Evolutionary conservation across 2,329 filamentous ascomycete genomes (phyloP).

Genomic region (Lomentospora prolificans): DNA sequence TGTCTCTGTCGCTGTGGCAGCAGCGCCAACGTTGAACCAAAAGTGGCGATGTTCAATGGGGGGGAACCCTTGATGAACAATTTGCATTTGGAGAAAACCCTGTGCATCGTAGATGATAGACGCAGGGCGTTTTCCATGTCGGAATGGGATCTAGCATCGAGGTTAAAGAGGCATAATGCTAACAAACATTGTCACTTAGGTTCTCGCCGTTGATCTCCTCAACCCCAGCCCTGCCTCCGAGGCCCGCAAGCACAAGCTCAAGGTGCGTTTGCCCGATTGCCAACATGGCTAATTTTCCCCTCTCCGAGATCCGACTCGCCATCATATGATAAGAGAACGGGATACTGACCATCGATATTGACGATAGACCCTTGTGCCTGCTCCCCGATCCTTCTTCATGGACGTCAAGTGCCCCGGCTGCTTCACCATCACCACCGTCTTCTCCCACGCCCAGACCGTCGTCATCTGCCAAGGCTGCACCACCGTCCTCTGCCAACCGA

Average conservation of each 20-base stretch:
- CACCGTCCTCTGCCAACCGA: conserved; percentile 98
- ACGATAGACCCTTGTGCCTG: conserved; percentile 77
- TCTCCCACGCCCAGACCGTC: conserved; percentile 99
- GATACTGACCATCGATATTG: conserved; percentile 13
- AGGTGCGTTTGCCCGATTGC: conserved; percentile 50
- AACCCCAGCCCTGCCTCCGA: conserved; percentile 97
- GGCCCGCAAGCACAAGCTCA: conserved; percentile 99
- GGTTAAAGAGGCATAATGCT: not conserved
- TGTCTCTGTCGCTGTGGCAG: not conserved
- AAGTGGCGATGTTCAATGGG: not conserved
- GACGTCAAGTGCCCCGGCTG: conserved; percentile 99
- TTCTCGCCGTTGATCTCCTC: conserved; percentile 99
- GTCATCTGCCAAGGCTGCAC: conserved; percentile 99
- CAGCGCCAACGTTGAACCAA: not conserved
- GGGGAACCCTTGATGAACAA: not conserved
- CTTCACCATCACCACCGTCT: conserved; percentile 99
- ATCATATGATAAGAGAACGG: not conserved
- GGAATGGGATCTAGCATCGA: too few relatives aligned
- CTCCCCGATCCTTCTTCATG: conserved; percentile 99
- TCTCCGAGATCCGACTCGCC: conserved; percentile 17
- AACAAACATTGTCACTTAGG: conserved; percentile 39
- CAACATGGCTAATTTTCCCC: conserved; percentile 8
- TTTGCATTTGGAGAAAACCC: not conserved
- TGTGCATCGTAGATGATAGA: too few relatives aligned
- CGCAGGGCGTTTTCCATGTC: not conserved